Evolutionary conservation across 2,329 filamentous ascomycete species (phyloP), one percentile per base, ranked within the genome.

Genomic region (Boeremia lycopersici): DNA sequence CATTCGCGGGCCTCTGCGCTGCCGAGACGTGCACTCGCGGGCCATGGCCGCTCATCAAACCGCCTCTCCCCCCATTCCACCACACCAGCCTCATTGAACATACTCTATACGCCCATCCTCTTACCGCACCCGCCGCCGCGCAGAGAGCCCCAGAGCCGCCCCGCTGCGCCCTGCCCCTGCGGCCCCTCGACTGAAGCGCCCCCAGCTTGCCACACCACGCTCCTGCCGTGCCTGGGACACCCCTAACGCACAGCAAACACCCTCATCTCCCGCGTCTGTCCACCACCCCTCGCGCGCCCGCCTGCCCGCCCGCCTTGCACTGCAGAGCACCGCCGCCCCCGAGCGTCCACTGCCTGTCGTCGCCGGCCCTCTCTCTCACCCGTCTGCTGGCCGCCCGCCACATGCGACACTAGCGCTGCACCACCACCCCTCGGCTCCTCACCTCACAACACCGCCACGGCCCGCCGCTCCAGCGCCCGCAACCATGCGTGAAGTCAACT

Each of bases 401-500:
- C 65, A 69, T 70, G 70, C 68, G 58, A 68, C 69, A 67, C 65
- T 69, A 70, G 63, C 42, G 59, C 67, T 68, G 61, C 69, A 67
- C 60, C 69, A 67, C 60, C 63, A 60, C 63, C 62, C 58, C 68
- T 56, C 64, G 55, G 38, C 61, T 54, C 47, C 60, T 46, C 60
- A 40, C 61, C 36, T 31, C 35, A 28, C 31, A 46, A 11, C 36
- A 31, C 52, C 41, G 29, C 46, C 51, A 65, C 68, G 60, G 23
- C 52, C 30, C 28, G 25, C 59, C 44, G 25, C 59, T 47, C 47
- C 59, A 49, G 50, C 65, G 55, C 53, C 38, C 56, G 34, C 65
- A 57, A 93, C 77, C 79, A 99, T 99, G 95, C 91, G 95, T 82
- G 95, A 99, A 86, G 93, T 96, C 81, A 98, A 98, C 79, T 98